These are phyloP conservation scores for Curvularia eragrostidis DNA, from an alignment of 2,329 filamentous ascomycete genomes.

Conservation along the genomic window DNA sequence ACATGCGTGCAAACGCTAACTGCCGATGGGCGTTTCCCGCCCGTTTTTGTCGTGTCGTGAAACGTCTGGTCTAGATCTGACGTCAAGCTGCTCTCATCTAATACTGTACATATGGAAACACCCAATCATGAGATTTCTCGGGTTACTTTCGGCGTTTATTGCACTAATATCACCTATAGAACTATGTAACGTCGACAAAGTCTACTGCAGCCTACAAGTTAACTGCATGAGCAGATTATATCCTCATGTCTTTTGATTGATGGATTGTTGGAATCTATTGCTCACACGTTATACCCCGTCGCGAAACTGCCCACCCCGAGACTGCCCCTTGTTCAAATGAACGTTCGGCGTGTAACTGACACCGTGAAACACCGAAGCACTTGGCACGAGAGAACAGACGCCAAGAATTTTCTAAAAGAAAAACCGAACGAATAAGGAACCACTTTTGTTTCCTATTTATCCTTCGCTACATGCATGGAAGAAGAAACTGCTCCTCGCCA, in stretches of 20 bases:
- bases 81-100: background rate
- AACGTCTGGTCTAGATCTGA: background rate
- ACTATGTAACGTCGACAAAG: background rate
- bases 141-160: background rate
- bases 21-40: background rate
- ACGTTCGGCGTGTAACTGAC: background rate
- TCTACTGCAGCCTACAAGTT: background rate
- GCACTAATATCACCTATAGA: background rate
- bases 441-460: background rate
- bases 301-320: background rate
- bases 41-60: background rate
- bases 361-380: background rate
- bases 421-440: background rate
- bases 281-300: background rate
- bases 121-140: background rate
- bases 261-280: background rate
- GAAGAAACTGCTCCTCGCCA: background rate
- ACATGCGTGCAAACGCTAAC: background rate
- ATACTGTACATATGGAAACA: too few relatives aligned
- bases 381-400: background rate
- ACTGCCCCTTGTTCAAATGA: background rate
- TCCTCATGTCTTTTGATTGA: background rate
- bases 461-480: background rate
- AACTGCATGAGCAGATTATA: background rate
- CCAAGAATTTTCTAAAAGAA: background rate